Base-by-base conservation (phyloP, 805 yeast genomes). In the Teunomyces gatunensis region DNA sequence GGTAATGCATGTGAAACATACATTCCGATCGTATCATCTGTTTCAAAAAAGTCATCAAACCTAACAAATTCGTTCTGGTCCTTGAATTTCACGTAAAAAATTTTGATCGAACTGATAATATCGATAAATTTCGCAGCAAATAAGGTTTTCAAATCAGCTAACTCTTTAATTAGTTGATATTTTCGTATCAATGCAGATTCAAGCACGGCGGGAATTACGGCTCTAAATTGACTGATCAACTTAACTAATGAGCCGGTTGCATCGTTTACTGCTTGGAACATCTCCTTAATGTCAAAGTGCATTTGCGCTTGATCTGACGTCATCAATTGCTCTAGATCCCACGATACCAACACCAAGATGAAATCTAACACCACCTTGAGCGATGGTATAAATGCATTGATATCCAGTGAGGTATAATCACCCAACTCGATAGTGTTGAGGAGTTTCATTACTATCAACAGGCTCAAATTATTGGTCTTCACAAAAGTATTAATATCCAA, bases 321-420 rank as follows among this genome's bases (percentile, higher is more conserved):
- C 4, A 68, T 54, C 23, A 71, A 57, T 17, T 58, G 62, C 37
- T 71, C 75, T 13, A 71, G 56, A 46, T 64, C 67, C 72, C 74
- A 65, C 3, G 73, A 63, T 5, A 60, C 52, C 1, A 62, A 39
- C 4, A 60, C 47, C 25, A 69, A 52, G 2, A 63, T 39, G n/a
- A 65, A 57, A 29, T 65, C 67, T 27, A 65, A 50, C 1, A 67
- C 43, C 3, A 49, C 50, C 20, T 42, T 52, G 47, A 65, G 54
- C 25, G 45, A 20, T 9, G 55, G 50, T 11, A 59, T 45, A 15
- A 63, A 48, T n/a, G 49, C 39, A 5, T 47, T 46, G 15, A 67
- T 44, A 29, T 64, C 57, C 40, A n/a, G 27, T 37, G 28, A 21
- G 6, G n/a, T 13, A 58, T 59, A 18, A 39, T 32, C 18, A 51